Conservation (phyloP, 345 rosid genomes). For the Aethionema arabicum region DNA sequence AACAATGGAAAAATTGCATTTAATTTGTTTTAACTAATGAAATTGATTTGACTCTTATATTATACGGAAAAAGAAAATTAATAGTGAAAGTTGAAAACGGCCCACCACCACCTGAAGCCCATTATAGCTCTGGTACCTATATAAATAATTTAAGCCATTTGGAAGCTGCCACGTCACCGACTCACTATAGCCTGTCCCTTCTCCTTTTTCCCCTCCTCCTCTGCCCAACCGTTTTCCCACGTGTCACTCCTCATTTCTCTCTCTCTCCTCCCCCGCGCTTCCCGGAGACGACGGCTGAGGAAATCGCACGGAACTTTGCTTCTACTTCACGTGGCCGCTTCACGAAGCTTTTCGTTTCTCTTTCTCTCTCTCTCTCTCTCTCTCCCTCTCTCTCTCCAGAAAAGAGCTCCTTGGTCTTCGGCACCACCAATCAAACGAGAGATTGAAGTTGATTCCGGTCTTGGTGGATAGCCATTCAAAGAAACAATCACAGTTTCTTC, state of each 20-base stretch:
- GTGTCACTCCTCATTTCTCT: constrained; percentile 34
- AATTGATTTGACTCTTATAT: no score
- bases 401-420: background rate
- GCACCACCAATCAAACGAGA: constrained; percentile 30
- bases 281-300: constrained; percentile 41
- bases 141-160: constrained; percentile 9
- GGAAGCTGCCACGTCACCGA: constrained; percentile 23
- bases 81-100: constrained; percentile 21
- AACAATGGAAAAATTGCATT: no score
- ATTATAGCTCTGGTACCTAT: background rate
- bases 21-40: no score
- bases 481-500: constrained; percentile 23
- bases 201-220: constrained; percentile 11
- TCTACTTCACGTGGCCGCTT: constrained; percentile 29
- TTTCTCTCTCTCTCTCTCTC: background rate
- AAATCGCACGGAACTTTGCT: constrained; percentile 32
- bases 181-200: constrained; percentile 33
- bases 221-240: constrained; percentile 32
- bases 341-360: constrained; percentile 27
- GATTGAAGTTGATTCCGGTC: constrained; percentile 4
- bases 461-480: constrained; percentile 22
- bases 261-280: constrained; percentile 24
- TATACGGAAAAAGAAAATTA: no score
- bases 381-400: constrained; percentile 12
- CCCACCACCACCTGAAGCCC: constrained; percentile 30